Evolutionary conservation across 2,329 filamentous ascomycete genomes (phyloP).

Genomic region (Stylonectria norvegica): DNA sequence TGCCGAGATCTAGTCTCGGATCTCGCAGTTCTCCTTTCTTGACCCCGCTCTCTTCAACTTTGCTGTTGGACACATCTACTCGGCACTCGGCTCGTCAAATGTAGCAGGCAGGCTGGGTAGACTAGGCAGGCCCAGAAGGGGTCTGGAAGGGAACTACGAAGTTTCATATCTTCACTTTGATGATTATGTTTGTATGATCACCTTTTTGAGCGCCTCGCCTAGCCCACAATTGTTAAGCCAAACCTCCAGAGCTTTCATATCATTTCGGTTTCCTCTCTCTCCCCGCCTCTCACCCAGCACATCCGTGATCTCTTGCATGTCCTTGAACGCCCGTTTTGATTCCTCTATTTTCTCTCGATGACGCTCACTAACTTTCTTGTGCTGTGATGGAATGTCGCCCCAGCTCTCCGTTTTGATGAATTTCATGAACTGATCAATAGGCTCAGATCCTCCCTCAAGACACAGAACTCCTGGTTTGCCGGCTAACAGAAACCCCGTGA

Average conservation of each 20-base stretch:
- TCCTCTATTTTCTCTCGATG: slow-evolving; percentile 38
- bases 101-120: too few species aligned
- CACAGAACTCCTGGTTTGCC: slow-evolving; percentile 57
- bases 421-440: slow-evolving; percentile 58
- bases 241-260: slow-evolving; percentile 51
- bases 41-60: too few species aligned
- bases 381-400: slow-evolving; percentile 59
- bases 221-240: slow-evolving; percentile 41
- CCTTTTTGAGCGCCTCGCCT: slow-evolving; percentile 25
- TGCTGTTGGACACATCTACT: too few species aligned
- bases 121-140: too few species aligned
- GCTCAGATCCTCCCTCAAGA: slow-evolving; percentile 44
- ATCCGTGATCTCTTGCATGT: slow-evolving; percentile 58
- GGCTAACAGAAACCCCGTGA: slow-evolving; percentile 58
- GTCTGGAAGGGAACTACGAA: too few species aligned
- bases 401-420: slow-evolving; percentile 62
- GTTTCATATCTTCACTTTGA: too few species aligned
- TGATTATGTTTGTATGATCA: too few species aligned
- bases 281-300: slow-evolving; percentile 45
- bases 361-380: slow-evolving; percentile 60
- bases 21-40: too few species aligned
- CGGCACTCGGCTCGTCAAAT: too few species aligned
- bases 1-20: too few species aligned
- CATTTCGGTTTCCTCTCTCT: slow-evolving; percentile 46
- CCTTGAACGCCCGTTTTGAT: slow-evolving; percentile 42